Conservation (phyloP, 306 rosid genomes). For the Cicer judaicum region DNA sequence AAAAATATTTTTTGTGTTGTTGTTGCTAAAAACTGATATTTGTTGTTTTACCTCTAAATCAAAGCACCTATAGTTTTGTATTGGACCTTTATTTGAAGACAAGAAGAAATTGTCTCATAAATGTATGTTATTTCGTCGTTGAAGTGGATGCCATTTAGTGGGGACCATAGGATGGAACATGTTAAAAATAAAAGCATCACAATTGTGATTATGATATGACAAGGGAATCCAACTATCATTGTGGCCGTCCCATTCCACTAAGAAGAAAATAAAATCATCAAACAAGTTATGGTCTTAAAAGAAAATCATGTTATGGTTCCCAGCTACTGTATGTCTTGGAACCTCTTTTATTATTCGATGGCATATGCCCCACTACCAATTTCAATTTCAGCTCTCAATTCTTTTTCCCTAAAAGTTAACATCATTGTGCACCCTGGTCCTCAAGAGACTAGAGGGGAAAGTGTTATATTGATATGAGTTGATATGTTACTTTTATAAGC, state of each 20-base stretch:
- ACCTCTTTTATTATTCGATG: conserved; percentile 39
- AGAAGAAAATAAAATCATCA: background rate
- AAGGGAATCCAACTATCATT: conserved; percentile 44
- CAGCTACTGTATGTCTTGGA: conserved; percentile 41
- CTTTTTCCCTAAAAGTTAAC: conserved; percentile 1
- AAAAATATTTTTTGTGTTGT: too few relatives aligned
- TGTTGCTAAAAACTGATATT: too few relatives aligned
- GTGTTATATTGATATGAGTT: background rate
- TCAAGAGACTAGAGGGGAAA: conserved; percentile 8
- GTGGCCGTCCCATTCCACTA: conserved; percentile 44
- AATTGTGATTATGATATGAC: conserved; percentile 38
- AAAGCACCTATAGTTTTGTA: too few relatives aligned
- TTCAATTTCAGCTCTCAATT: background rate
- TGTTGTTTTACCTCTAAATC: too few relatives aligned
- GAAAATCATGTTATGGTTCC: conserved; percentile 38
- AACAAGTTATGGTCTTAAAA: conserved; percentile 12
- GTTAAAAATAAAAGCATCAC: conserved; percentile 37
- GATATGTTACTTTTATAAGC: conserved; percentile 3
- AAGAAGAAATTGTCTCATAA: conserved; percentile 39
- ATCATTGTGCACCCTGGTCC: conserved; percentile 33
- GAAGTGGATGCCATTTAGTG: conserved; percentile 44
- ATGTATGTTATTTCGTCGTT: conserved; percentile 47
- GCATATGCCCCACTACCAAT: conserved; percentile 44
- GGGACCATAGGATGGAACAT: conserved; percentile 42
- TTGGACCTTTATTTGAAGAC: background rate